Percentiles rank a stretch among this genome's conserved stretches.
Conservation (phyloP, 2,329 filamentous ascomycete species). For the Exophiala phaeomuriformis region DNA sequence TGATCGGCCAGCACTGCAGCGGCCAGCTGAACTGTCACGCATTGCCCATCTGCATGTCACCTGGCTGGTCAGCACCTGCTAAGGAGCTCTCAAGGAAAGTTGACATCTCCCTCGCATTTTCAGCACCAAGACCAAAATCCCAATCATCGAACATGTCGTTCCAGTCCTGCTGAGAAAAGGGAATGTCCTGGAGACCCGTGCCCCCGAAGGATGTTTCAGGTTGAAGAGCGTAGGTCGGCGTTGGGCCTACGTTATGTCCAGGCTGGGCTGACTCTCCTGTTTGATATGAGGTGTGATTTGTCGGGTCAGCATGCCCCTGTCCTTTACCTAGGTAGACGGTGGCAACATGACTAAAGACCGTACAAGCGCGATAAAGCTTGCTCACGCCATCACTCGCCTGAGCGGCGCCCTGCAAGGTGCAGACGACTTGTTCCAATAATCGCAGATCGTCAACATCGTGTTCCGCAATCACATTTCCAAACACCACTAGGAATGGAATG, state of each 20-base stretch:
- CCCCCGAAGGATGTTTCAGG: too few species aligned
- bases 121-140: conserved; percentile 19
- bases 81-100: conserved; percentile 17
- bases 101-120: conserved; percentile 19
- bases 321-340: conserved; percentile 7
- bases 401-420: conserved; percentile 17
- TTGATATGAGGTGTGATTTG: too few species aligned
- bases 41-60: too few species aligned
- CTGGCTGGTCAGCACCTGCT: background rate
- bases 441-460: conserved; percentile 12
- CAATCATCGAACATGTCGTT: conserved; percentile 11
- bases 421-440: conserved; percentile 26
- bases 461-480: conserved; percentile 31
- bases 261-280: too few species aligned
- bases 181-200: conserved; percentile 7
- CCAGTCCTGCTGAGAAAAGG: conserved; percentile 22
- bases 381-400: conserved; percentile 5
- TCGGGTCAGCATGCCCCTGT: too few species aligned
- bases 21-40: too few species aligned
- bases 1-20: too few species aligned
- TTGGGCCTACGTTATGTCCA: too few species aligned
- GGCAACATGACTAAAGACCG: conserved; percentile 15
- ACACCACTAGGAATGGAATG: conserved; percentile 54
- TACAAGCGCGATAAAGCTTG: conserved; percentile 19
- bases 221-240: too few species aligned